Evolutionary conservation across 768 basidiomycete genomes (phyloP), one percentile per base, ranked within the genome.

Genomic region (Piloderma croceum): DNA sequence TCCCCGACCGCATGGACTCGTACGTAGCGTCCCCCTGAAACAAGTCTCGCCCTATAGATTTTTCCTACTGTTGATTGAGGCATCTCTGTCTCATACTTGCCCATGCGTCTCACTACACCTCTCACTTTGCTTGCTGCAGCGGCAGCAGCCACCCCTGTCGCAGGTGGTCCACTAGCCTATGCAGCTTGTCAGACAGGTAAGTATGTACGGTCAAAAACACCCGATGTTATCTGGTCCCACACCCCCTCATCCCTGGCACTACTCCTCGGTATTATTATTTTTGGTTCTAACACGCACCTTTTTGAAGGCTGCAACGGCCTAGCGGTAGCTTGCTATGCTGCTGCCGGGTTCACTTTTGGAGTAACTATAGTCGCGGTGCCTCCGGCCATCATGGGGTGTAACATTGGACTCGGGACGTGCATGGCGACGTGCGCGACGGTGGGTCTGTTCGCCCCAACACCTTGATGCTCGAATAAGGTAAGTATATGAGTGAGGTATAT

Each of bases 111-210:
- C n/a, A n/a, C n/a, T n/a, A n/a, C n/a, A n/a, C n/a, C n/a, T n/a
- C n/a, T n/a, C n/a, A n/a, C n/a, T n/a, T n/a, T 76, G 41, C 71
- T 72, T 24, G 62, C 64, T 24, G 65, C 67, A 9, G 65, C 63
- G 5, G 64, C 60, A 3, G 62, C 66, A 25, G 68, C 65, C 21
- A 40, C 34, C 22, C 56, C 56, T n/a, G 69, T n/a, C n/a, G n/a
- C n/a, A n/a, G n/a, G n/a, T n/a, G 64, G 68, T 0, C 67, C 58
- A 2, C 47, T 69, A 36, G 59, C 64, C 10, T 70, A 71, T 37
- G 70, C 58, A 1, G 35, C 64, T 12, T 71, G 70, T 44, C 70
- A 72, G 45, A 69, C 67, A 0, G 67, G 70, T 61, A 43, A 29
- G 27, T 29, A n/a, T n/a, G n/a, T n/a, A n/a, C n/a, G n/a, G n/a